Evolutionary conservation across 495 filamentous ascomycete genomes (phyloP).

Genomic region (Lichina pygmaea): DNA sequence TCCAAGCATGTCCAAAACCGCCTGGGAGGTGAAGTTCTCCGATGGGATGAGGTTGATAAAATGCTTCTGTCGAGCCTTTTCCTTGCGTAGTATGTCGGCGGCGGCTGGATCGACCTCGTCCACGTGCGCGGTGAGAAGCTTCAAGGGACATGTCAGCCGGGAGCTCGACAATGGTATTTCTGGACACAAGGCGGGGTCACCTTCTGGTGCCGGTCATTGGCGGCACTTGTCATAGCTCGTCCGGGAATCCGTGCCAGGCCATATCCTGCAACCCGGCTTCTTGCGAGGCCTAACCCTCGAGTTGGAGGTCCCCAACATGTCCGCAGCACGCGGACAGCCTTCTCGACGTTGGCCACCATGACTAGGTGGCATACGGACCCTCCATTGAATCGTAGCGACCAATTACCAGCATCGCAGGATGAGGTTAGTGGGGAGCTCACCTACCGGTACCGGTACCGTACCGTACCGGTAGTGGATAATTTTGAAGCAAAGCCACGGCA

Average conservation of each 20-base stretch:
- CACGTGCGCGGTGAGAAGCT: slow-evolving; percentile 60
- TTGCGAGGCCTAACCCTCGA: background rate
- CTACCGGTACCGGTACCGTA: no score
- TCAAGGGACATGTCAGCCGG: background rate
- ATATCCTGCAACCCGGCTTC: background rate
- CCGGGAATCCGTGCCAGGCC: slow-evolving; percentile 20
- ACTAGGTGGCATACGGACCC: no score
- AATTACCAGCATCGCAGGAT: no score
- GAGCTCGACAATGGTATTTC: slow-evolving; percentile 2
- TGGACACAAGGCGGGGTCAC: background rate
- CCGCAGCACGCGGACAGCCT: background rate
- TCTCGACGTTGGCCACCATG: no score
- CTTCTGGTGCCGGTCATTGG: slow-evolving; percentile 11
- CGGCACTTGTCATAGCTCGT: slow-evolving; percentile 36
- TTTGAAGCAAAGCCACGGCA: no score
- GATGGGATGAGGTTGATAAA: slow-evolving; percentile 98
- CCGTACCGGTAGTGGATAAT: no score
- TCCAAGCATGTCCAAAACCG: slow-evolving; percentile 83
- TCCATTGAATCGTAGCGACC: no score
- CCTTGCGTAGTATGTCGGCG: slow-evolving; percentile 78
- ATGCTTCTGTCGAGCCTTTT: slow-evolving; percentile 84
- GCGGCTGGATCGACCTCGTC: slow-evolving; percentile 69
- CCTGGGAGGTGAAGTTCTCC: slow-evolving; percentile 96
- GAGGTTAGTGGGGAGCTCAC: no score
- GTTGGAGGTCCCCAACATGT: no score